These are phyloP conservation scores for Colletotrichum paranaense DNA, from an alignment of 2,329 filamentous ascomycete species.

Conservation along the genomic window DNA sequence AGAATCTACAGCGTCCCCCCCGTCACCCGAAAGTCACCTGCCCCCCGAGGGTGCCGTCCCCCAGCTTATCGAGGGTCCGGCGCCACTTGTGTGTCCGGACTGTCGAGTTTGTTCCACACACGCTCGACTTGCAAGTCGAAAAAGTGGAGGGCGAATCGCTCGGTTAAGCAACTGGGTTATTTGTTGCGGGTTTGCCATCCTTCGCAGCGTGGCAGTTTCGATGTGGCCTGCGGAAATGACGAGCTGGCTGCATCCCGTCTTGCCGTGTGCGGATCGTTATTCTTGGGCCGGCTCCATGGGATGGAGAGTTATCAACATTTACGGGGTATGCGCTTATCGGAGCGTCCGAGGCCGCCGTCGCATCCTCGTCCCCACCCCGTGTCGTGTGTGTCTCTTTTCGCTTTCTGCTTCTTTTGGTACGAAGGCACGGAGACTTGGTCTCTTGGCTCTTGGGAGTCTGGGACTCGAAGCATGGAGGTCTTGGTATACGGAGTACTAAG, in stretches of 20 bases:
- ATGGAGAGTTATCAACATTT: constrained; percentile 7
- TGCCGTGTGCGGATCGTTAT: not conserved
- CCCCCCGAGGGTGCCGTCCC: not conserved
- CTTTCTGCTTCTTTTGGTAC: constrained; percentile 1
- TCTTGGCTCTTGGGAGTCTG: constrained; percentile 4
- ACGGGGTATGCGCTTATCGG: constrained; percentile 28
- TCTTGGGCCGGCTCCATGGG: not conserved
- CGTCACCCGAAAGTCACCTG: constrained; percentile 12
- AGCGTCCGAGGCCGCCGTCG: constrained; percentile 11
- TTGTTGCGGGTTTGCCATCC: not conserved
- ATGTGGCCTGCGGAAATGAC: not conserved
- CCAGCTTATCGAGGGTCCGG: not conserved
- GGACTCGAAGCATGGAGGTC: not conserved
- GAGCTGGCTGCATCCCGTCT: constrained; percentile 5
- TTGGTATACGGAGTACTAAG: not conserved
- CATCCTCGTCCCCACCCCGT: not conserved
- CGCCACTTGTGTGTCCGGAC: not conserved
- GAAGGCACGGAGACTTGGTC: not conserved
- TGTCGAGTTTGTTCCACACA: not conserved
- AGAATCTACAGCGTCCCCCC: not conserved
- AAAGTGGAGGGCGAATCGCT: constrained; percentile 12
- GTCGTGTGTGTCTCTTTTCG: constrained; percentile 1
- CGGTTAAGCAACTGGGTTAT: constrained; percentile 9
- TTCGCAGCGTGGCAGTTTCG: not conserved
- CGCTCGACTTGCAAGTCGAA: not conserved